Evolutionary conservation across 768 basidiomycete genomes (phyloP).

Genomic region (Tubosaeta sp.): DNA sequence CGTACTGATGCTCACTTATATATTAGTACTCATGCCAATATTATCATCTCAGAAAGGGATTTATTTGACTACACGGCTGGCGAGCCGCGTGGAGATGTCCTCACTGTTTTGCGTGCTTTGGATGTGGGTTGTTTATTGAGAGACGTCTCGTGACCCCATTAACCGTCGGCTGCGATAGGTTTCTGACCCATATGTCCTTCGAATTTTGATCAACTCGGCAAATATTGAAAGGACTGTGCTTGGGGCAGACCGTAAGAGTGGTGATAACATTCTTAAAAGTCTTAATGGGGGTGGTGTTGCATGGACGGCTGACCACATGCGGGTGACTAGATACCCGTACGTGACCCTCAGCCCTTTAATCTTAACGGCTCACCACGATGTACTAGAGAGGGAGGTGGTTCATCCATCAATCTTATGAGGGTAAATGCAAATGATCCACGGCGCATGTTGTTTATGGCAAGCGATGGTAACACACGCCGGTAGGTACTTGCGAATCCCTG

Average conservation of each 20-base stretch:
- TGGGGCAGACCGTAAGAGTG: conserved; percentile 58
- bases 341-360: conserved; percentile 21
- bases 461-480: conserved; percentile 48
- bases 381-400: conserved; percentile 64
- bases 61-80: conserved; percentile 77
- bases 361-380: neutral
- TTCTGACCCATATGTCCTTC: conserved; percentile 65
- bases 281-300: conserved; percentile 51
- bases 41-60: conserved; percentile 68
- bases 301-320: conserved; percentile 61
- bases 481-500: conserved; percentile 23
- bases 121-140: conserved; percentile 45
- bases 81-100: conserved; percentile 57
- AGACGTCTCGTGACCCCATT: neutral
- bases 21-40: conserved; percentile 41
- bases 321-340: conserved; percentile 62
- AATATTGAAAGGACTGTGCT: conserved; percentile 72
- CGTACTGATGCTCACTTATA: conserved; percentile 8
- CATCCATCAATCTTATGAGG: conserved; percentile 38
- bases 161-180: conserved; percentile 45
- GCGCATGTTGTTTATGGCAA: conserved; percentile 50
- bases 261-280: conserved; percentile 45
- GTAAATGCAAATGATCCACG: conserved; percentile 33
- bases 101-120: conserved; percentile 79
- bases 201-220: conserved; percentile 73